Evolutionary conservation across 441 rosid species (phyloP), one percentile per base, ranked within the genome.

Genomic region (Populus hybrid): DNA sequence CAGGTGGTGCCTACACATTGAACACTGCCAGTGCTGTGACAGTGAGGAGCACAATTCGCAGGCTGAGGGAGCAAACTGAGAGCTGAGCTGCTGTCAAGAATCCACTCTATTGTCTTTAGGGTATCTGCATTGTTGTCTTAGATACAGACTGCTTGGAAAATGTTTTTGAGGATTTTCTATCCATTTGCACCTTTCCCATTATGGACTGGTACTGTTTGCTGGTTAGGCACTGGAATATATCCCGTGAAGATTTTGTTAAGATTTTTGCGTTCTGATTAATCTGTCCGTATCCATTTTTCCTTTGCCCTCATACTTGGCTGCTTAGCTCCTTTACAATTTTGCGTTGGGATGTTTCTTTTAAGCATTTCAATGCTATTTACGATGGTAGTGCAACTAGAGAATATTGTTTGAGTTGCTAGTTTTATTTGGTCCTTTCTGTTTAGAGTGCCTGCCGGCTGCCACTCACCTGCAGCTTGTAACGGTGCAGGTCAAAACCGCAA

Each of bases 1-100:
- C 99, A 0, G 99, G 98, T 66, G 97, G 99, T 67, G 99, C 99
- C 53, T 92, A 93, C 90, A 95, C 98, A 20, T 81, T 93, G 91
- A 93, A 95, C 88, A 93, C 97, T 1, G 98, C 98, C 0, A 88
- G 92, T 84, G 97, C 98, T 0, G 97, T 94, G 70, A 90, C 97
- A 0, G 93, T 91, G 23, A 73, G 89, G 86, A 93, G 99, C 84
- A 95, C 99, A 2, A 95, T 92, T 35, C 77, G 98, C 76, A 92
- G 99, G 91, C 86, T 93, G 87, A 90, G 97, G 86, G 94, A 93
- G 83, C 98, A 95, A 81, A 91, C 93, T 3, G 94, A 95, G 90
- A 90, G 96, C 82, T 95, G 77, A 87, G 65, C 68, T 80, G 64
- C 78, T 61, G 36, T 56, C 3, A 9, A 36, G n/a, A 64, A 4